Evolutionary conservation across 2,329 filamentous ascomycete species (phyloP).

Genomic region (Paracoccidioides lutzii): DNA sequence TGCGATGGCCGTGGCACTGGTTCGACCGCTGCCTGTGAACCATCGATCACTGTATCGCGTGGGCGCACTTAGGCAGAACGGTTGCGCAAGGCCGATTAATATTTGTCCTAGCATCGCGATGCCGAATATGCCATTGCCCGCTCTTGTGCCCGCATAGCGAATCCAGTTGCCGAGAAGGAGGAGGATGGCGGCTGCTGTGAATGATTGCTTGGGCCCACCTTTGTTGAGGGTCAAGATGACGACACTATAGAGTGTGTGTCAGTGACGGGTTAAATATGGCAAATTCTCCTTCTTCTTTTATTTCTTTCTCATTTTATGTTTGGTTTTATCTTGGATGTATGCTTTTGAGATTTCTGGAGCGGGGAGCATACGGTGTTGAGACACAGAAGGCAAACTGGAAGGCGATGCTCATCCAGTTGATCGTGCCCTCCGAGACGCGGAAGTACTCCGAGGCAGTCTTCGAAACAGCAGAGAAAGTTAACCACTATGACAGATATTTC

Average conservation of each 20-base stretch:
- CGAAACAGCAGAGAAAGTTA: conserved; percentile 79
- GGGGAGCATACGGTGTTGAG: conserved; percentile 44
- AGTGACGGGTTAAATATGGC: neutral
- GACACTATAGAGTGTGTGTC: conserved; percentile 22
- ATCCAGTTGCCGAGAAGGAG: conserved; percentile 83
- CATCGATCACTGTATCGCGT: conserved; percentile 87
- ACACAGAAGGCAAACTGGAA: conserved; percentile 76
- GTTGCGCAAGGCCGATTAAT: conserved; percentile 75
- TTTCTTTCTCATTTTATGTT: neutral
- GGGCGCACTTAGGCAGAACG: conserved; percentile 80
- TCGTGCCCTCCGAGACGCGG: conserved; percentile 54
- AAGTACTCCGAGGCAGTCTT: conserved; percentile 64
- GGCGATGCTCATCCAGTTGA: conserved; percentile 87
- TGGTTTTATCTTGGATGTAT: conserved; percentile 10
- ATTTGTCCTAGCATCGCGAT: conserved; percentile 86
- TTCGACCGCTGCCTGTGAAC: conserved; percentile 76
- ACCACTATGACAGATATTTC: conserved; percentile 48
- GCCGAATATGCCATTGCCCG: conserved; percentile 49
- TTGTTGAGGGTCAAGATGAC: conserved; percentile 66
- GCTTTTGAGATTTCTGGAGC: too few relatives aligned
- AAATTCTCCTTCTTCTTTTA: neutral
- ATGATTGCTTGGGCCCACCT: conserved; percentile 61
- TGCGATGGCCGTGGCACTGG: conserved; percentile 73
- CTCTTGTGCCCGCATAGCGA: conserved; percentile 58
- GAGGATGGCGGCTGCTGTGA: conserved; percentile 59